A percentile compares a stretch with the other conserved stretches of the same genome.
Conservation (phyloP, 1,284 basidiomycete species). For the Singerocomus inundabilis region DNA sequence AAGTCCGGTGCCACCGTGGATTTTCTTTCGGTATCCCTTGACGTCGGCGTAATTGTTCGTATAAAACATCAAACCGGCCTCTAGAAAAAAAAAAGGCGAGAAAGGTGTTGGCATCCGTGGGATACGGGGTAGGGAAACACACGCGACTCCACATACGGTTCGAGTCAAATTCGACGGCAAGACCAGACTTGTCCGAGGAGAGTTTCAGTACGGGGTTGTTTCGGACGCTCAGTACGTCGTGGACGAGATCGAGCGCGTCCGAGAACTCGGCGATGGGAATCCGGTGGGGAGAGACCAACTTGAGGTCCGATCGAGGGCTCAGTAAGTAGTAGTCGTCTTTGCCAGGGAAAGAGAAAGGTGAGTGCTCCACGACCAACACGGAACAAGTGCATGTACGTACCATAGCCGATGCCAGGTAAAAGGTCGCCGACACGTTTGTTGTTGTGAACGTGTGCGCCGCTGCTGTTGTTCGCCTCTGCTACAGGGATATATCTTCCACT, state of each 20-base stretch:
- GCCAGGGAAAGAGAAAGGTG: not conserved
- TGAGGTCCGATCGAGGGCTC: conserved; percentile 36
- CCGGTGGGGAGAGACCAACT: conserved; percentile 40
- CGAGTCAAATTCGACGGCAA: conserved; percentile 59
- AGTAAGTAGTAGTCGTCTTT: conserved; percentile 71
- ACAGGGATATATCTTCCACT: conserved; percentile 52
- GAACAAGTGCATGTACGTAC: conserved; percentile 36
- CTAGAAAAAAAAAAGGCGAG: conserved; percentile 34
- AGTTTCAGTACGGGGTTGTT: conserved; percentile 52
- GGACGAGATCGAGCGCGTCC: conserved; percentile 44
- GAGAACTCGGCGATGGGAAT: conserved; percentile 32
- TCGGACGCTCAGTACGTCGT: conserved; percentile 42
- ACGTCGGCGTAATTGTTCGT: conserved; percentile 52
- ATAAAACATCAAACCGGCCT: conserved; percentile 74
- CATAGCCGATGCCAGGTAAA: conserved; percentile 59
- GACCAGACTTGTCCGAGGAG: conserved; percentile 54
- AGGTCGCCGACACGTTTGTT: conserved; percentile 54
- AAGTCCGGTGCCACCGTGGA: conserved; percentile 71
- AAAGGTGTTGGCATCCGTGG: too few species aligned
- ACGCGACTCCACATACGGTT: conserved; percentile 68
- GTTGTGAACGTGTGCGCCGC: conserved; percentile 45
- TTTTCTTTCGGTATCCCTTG: conserved; percentile 61
- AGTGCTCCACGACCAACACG: not conserved
- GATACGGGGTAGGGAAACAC: not conserved
- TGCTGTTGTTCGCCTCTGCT: conserved; percentile 39